Conservation (phyloP, 2,329 filamentous ascomycete genomes). For the Chaetomiaceae sp. region DNA sequence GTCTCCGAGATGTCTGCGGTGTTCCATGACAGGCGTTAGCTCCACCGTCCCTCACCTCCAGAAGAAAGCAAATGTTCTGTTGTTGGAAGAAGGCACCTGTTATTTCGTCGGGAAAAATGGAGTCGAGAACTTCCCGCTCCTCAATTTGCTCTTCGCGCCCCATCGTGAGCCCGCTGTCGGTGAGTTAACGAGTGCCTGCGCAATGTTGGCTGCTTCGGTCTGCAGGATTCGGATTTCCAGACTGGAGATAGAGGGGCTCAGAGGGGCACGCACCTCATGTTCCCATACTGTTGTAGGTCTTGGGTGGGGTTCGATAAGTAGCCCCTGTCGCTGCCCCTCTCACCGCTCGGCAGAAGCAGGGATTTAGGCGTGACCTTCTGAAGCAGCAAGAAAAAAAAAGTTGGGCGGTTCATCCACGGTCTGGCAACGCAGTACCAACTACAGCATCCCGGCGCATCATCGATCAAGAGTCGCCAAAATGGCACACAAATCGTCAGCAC, state of each 20-base stretch:
- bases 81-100: slow-evolving; percentile 52
- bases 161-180: slow-evolving; percentile 30
- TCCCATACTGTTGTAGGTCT: too few species aligned
- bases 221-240: background rate
- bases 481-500: slow-evolving; percentile 42
- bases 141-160: slow-evolving; percentile 84
- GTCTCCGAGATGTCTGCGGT: slow-evolving; percentile 79
- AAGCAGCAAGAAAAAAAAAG: too few species aligned
- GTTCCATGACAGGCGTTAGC: slow-evolving; percentile 1
- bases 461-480: slow-evolving; percentile 29
- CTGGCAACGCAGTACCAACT: background rate
- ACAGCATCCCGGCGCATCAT: background rate
- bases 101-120: slow-evolving; percentile 97
- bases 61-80: background rate
- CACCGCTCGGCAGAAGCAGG: slow-evolving; percentile 20
- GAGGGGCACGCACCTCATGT: slow-evolving; percentile 11
- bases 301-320: slow-evolving; percentile 6
- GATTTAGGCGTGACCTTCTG: slow-evolving; percentile 2
- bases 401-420: slow-evolving; percentile 3
- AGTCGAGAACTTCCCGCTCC: slow-evolving; percentile 95
- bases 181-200: too few species aligned
- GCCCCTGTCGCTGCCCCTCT: slow-evolving; percentile 4
- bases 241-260: background rate
- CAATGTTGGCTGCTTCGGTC: too few species aligned
- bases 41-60: too few species aligned